Evolutionary conservation across 2,329 filamentous ascomycete genomes (phyloP).

Genomic region (Thelonectria rubi): DNA sequence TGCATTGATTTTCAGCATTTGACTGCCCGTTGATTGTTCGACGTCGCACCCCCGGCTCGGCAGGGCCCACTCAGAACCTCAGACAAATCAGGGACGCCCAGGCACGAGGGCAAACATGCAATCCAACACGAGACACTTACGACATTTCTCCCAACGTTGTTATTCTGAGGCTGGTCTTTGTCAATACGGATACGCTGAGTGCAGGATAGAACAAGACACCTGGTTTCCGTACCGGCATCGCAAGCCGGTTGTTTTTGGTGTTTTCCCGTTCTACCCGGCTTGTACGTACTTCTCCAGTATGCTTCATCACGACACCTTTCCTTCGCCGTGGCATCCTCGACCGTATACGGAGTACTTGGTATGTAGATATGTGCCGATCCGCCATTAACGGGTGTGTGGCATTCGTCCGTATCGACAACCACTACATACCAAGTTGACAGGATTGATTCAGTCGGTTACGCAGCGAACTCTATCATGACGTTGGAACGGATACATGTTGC

Average conservation of each 20-base stretch:
- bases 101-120: slow-evolving; percentile 28
- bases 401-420: background rate
- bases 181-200: slow-evolving; percentile 8
- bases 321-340: background rate
- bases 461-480: slow-evolving; percentile 8
- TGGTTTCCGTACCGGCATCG: slow-evolving; percentile 11
- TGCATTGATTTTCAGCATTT: background rate
- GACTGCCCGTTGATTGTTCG: background rate
- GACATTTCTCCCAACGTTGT: slow-evolving; percentile 20
- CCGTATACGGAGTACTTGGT: too few relatives aligned
- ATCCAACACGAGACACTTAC: slow-evolving; percentile 28
- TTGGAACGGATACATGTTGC: slow-evolving; percentile 9
- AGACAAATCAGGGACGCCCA: slow-evolving; percentile 9
- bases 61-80: background rate
- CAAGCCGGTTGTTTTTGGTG: slow-evolving; percentile 27
- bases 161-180: background rate
- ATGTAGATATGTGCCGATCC: slow-evolving; percentile 1
- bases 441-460: too few relatives aligned
- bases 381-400: background rate
- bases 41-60: background rate
- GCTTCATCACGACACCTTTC: background rate
- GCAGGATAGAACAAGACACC: background rate
- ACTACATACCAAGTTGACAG: background rate
- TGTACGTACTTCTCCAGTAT: background rate
- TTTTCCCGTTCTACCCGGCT: background rate